These are phyloP conservation scores for Pleochaeta shiraiana DNA, from an alignment of 2,329 filamentous ascomycete species.

Conservation along the genomic window DNA sequence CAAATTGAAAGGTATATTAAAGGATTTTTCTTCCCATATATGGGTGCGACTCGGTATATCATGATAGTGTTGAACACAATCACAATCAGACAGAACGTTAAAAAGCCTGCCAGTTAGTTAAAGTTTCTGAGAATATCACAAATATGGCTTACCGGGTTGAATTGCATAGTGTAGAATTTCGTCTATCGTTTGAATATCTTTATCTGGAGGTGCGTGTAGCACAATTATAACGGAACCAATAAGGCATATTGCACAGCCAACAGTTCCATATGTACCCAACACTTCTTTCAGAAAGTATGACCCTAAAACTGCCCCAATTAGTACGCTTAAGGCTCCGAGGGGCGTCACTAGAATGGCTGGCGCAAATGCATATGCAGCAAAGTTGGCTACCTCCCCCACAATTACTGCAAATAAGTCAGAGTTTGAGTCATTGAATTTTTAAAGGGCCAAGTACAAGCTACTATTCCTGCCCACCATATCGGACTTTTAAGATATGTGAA, in stretches of 20 bases:
- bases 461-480: slow-evolving; percentile 93
- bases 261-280: slow-evolving; percentile 73
- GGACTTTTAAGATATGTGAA: slow-evolving; percentile 87
- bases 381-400: slow-evolving; percentile 87
- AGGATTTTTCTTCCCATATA: slow-evolving; percentile 86
- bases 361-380: slow-evolving; percentile 93
- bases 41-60: slow-evolving; percentile 86
- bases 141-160: slow-evolving; percentile 47
- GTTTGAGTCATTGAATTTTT: slow-evolving; percentile 4
- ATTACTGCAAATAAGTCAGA: slow-evolving; percentile 39
- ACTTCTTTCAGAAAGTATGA: slow-evolving; percentile 88
- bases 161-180: slow-evolving; percentile 81
- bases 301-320: slow-evolving; percentile 86
- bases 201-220: slow-evolving; percentile 84
- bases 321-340: slow-evolving; percentile 74
- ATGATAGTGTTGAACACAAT: slow-evolving; percentile 71
- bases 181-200: slow-evolving; percentile 78
- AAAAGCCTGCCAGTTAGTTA: slow-evolving; percentile 40
- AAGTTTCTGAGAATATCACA: background rate
- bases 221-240: slow-evolving; percentile 96
- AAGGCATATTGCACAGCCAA: slow-evolving; percentile 89
- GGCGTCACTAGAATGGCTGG: slow-evolving; percentile 97
- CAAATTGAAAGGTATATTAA: slow-evolving; percentile 95
- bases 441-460: slow-evolving; percentile 43
- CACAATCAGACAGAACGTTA: slow-evolving; percentile 66